These are phyloP conservation scores for Stemphylium lycopersici DNA, from an alignment of 2,329 filamentous ascomycete species.

Conservation along the genomic window DNA sequence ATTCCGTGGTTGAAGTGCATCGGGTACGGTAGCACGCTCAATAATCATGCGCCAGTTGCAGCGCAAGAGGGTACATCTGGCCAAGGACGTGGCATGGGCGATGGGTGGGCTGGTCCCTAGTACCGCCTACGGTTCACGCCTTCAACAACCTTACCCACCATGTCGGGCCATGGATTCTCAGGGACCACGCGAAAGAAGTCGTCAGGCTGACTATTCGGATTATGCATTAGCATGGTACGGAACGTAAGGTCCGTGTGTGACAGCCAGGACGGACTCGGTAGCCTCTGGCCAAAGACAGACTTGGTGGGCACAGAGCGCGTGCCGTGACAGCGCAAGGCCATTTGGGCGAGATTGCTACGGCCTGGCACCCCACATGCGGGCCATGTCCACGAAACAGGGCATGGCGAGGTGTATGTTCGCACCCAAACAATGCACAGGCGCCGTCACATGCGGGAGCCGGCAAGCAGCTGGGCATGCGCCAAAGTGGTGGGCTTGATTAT, in stretches of 20 bases:
- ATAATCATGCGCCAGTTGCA: slow-evolving; percentile 34
- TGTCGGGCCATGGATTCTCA: slow-evolving; percentile 38
- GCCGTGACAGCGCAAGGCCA: neutral
- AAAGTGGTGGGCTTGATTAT: slow-evolving; percentile 10
- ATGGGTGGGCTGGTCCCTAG: slow-evolving; percentile 20
- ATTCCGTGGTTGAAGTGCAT: slow-evolving; percentile 27
- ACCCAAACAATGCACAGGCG: slow-evolving; percentile 9
- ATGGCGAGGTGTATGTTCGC: slow-evolving; percentile 8
- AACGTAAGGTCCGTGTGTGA: slow-evolving; percentile 36
- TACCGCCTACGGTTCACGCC: slow-evolving; percentile 35
- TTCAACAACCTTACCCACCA: slow-evolving; percentile 44
- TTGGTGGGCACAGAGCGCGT: slow-evolving; percentile 10
- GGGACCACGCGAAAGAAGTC: slow-evolving; percentile 34
- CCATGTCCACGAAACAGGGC: slow-evolving; percentile 9
- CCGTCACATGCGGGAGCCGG: slow-evolving; percentile 8
- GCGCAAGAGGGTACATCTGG: slow-evolving; percentile 23
- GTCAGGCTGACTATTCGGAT: slow-evolving; percentile 24
- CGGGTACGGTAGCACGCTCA: slow-evolving; percentile 34
- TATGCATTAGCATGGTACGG: slow-evolving; percentile 25
- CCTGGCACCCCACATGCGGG: slow-evolving; percentile 10
- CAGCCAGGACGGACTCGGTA: slow-evolving; percentile 23
- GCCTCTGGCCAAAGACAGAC: slow-evolving; percentile 17
- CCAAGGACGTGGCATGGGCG: slow-evolving; percentile 5
- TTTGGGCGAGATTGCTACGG: slow-evolving; percentile 16
- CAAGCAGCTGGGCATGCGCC: slow-evolving; percentile 5